phyloP scores from a whole-genome alignment of 2,329 filamentous ascomycete species.

The Pseudopithomyces chartarum region DNA sequence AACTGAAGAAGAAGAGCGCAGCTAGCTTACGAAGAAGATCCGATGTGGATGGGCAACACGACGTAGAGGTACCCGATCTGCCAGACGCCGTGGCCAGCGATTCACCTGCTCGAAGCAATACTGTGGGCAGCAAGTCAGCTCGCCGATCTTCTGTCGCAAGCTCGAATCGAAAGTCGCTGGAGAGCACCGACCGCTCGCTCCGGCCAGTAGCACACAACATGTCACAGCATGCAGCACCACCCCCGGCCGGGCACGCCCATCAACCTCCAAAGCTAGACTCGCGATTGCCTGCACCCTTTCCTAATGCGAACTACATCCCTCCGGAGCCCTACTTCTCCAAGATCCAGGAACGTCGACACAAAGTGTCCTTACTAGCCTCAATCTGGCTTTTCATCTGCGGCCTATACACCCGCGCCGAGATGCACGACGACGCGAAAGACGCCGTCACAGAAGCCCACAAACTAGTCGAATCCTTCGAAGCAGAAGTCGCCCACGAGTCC shows the following conservation, averaged over 20 bases:
- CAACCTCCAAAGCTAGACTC: slow-evolving; percentile 52
- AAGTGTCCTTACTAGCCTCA: slow-evolving; percentile 67
- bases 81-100: slow-evolving; percentile 27
- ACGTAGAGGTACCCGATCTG: slow-evolving; percentile 29
- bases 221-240: slow-evolving; percentile 37
- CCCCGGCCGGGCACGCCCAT: slow-evolving; percentile 45
- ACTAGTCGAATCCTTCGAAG: slow-evolving; percentile 73
- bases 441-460: slow-evolving; percentile 82
- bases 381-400: slow-evolving; percentile 91
- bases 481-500: slow-evolving; percentile 65
- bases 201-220: slow-evolving; percentile 49
- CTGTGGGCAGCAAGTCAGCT: slow-evolving; percentile 19
- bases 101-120: slow-evolving; percentile 17
- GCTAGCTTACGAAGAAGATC: slow-evolving; percentile 42
- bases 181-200: slow-evolving; percentile 43
- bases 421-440: slow-evolving; percentile 78
- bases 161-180: slow-evolving; percentile 31
- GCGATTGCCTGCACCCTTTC: slow-evolving; percentile 49
- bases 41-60: slow-evolving; percentile 21
- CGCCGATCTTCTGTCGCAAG: slow-evolving; percentile 27
- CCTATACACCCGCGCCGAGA: slow-evolving; percentile 80
- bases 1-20: slow-evolving; percentile 46
- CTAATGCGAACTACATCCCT: slow-evolving; percentile 37
- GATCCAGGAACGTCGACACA: slow-evolving; percentile 59
- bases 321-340: slow-evolving; percentile 56